Conservation (phyloP, 257 asterid genomes). For the Voacanga thouarsii region DNA sequence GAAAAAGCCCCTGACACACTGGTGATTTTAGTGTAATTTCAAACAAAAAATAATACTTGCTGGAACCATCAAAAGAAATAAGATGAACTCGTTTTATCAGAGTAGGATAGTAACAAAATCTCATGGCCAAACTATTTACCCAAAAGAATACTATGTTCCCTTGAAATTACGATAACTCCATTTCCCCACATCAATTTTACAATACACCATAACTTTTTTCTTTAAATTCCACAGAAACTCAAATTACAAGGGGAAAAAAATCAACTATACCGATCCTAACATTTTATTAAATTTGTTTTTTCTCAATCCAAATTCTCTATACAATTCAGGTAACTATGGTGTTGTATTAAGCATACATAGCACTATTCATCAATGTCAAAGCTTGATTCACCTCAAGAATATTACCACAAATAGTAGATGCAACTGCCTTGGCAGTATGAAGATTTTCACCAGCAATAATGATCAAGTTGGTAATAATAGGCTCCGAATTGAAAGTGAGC, state of each 20-base stretch:
- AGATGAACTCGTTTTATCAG: background rate
- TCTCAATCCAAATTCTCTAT: slow-evolving; percentile 11
- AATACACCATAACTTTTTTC: background rate
- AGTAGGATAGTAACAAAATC: background rate
- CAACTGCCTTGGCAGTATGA: slow-evolving; percentile 84
- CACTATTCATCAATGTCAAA: slow-evolving; percentile 28
- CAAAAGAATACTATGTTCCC: background rate
- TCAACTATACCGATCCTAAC: background rate
- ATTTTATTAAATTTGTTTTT: background rate
- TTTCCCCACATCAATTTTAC: slow-evolving; percentile 10
- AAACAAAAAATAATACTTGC: background rate
- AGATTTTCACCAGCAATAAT: slow-evolving; percentile 97
- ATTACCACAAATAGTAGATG: slow-evolving; percentile 65
- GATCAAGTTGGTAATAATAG: slow-evolving; percentile 90
- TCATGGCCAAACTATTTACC: background rate
- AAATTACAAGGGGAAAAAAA: background rate
- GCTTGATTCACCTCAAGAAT: slow-evolving; percentile 85
- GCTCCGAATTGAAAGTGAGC: slow-evolving; percentile 93
- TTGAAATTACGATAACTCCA: slow-evolving; percentile 9
- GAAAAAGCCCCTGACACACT: too few species aligned
- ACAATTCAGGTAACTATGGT: slow-evolving; percentile 15
- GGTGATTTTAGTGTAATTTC: too few species aligned
- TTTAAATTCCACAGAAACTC: background rate
- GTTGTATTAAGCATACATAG: slow-evolving; percentile 12
- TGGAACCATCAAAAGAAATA: background rate